A percentile compares a stretch with the other conserved stretches of the same genome.
These are phyloP conservation scores for Cercophora samala DNA, from an alignment of 495 filamentous ascomycete genomes.

Conservation along the genomic window DNA sequence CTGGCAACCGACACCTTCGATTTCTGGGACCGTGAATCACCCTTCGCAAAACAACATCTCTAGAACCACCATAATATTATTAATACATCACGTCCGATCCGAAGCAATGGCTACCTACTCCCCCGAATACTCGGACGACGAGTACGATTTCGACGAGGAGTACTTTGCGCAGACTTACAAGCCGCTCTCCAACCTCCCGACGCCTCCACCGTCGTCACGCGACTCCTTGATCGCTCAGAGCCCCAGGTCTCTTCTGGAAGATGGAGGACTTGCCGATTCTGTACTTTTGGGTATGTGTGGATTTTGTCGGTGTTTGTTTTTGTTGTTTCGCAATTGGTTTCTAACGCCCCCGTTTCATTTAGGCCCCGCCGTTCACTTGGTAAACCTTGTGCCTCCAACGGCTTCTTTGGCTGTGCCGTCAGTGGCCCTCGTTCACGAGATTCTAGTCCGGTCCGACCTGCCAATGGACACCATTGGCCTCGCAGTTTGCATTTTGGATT, in stretches of 20 bases:
- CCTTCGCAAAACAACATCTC: background rate
- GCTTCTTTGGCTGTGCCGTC: constrained; percentile 50
- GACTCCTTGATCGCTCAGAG: constrained; percentile 41
- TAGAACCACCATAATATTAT: constrained; percentile 7
- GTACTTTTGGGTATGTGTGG: constrained; percentile 46
- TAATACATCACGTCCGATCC: no score
- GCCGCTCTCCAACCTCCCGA: constrained; percentile 58
- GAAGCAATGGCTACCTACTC: constrained; percentile 27
- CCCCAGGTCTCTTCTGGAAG: constrained; percentile 40
- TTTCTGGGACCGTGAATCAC: constrained; percentile 21
- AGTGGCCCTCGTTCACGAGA: constrained; percentile 48
- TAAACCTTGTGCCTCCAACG: constrained; percentile 53
- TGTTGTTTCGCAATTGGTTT: background rate
- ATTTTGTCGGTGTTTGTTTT: background rate
- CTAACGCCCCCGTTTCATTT: constrained; percentile 9
- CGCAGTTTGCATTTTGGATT: constrained; percentile 54
- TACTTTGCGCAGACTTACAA: constrained; percentile 57
- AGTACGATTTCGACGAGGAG: constrained; percentile 50
- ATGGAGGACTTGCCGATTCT: constrained; percentile 41
- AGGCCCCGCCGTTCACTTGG: constrained; percentile 55
- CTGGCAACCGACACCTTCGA: constrained; percentile 29
- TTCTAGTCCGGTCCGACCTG: constrained; percentile 48
- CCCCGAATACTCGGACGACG: constrained; percentile 42
- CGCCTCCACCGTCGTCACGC: constrained; percentile 52
- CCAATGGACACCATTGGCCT: constrained; percentile 51